Evolutionary conservation across 305 asterid genomes (phyloP).

Genomic region (Fraxinus velutina): DNA sequence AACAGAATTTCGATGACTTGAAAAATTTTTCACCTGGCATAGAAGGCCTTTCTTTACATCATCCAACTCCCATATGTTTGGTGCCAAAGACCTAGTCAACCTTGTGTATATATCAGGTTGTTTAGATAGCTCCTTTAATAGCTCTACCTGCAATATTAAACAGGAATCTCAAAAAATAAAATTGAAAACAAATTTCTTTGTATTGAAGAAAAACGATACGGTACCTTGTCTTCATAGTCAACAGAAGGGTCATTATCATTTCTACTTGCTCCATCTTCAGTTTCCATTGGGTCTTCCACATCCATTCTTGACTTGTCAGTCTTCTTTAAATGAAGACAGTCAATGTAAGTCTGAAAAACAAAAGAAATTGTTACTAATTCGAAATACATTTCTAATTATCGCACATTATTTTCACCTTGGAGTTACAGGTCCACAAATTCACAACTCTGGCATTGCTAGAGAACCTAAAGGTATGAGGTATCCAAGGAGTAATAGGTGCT

Average conservation of each 20-base stretch:
- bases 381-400: constrained; percentile 5
- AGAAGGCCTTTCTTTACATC: constrained; percentile 98
- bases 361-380: constrained; percentile 15
- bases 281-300: constrained; percentile 69
- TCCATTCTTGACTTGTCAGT: constrained; percentile 83
- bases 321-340: constrained; percentile 88
- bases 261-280: constrained; percentile 40
- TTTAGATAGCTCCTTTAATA: constrained; percentile 68
- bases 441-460: background rate
- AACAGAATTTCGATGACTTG: background rate
- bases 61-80: constrained; percentile 99
- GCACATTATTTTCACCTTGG: constrained; percentile 1
- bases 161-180: constrained; percentile 13
- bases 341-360: constrained; percentile 82
- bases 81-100: constrained; percentile 89
- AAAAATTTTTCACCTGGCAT: constrained; percentile 63
- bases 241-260: constrained; percentile 40
- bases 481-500: constrained; percentile 11
- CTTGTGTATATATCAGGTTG: constrained; percentile 87
- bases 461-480: constrained; percentile 8
- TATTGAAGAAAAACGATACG: background rate
- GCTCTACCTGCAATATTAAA: constrained; percentile 52
- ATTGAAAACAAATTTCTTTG: background rate
- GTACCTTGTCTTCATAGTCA: constrained; percentile 54
- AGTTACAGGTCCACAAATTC: background rate